Percentiles rank a stretch among this genome's conserved stretches.
Evolutionary conservation across 73 alveolate genomes (phyloP).

Genomic region (Uronychia binucleata): DNA sequence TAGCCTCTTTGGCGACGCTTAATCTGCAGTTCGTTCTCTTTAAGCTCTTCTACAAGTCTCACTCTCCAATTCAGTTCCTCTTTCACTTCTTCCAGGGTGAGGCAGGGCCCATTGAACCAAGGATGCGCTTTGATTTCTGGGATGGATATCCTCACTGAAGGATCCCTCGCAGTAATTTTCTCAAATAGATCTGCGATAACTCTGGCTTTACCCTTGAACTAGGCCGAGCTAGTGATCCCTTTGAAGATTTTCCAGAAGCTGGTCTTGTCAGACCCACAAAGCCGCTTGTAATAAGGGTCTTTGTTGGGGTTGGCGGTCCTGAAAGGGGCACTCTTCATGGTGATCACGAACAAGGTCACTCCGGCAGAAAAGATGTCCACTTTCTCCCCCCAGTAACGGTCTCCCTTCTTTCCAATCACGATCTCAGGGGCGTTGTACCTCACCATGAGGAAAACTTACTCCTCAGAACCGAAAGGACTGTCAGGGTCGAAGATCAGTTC

Average conservation of each 20-base stretch:
- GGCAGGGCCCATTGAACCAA: constrained; percentile 41
- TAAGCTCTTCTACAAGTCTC: background rate
- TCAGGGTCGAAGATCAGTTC: background rate
- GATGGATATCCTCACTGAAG: constrained; percentile 8
- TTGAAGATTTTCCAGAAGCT: constrained; percentile 51
- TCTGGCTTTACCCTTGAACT: background rate
- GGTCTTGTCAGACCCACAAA: constrained; percentile 24
- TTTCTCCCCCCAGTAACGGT: constrained; percentile 9
- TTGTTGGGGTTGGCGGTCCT: constrained; percentile 26
- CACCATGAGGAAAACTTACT: background rate
- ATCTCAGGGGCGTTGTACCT: constrained; percentile 59
- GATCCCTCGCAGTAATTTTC: constrained; percentile 41
- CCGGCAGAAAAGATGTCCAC: constrained; percentile 41
- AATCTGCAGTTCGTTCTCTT: background rate
- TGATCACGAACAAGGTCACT: constrained; percentile 35
- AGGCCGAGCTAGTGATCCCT: background rate
- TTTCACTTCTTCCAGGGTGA: constrained; percentile 28
- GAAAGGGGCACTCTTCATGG: constrained; percentile 47
- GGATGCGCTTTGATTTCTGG: constrained; percentile 49
- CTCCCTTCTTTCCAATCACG: background rate
- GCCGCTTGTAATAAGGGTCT: constrained; percentile 49
- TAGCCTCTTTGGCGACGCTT: too few relatives aligned
- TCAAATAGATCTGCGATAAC: constrained; percentile 27
- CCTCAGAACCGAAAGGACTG: constrained; percentile 11
- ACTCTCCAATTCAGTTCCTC: constrained; percentile 6